Conservation (phyloP, 2,329 filamentous ascomycete species). For the Aureobasidium sp. region DNA sequence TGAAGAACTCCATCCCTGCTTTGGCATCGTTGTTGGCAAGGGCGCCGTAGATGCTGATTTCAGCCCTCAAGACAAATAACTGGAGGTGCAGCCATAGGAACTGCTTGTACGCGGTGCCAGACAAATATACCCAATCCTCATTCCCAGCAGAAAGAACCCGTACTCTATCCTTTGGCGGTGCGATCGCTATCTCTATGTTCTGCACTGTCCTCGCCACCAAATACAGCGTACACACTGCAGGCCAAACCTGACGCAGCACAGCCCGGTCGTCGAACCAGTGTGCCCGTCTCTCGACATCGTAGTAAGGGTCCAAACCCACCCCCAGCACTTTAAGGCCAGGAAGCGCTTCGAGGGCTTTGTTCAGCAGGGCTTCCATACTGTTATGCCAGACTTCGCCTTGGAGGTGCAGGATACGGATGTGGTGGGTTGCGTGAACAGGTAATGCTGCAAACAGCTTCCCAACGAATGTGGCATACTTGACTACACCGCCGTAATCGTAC, state of each 20-base stretch:
- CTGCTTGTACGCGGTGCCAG: background rate
- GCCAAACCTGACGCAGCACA: background rate
- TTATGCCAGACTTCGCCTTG: background rate
- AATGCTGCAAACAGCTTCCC: background rate
- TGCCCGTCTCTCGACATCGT: background rate
- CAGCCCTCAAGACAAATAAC: background rate
- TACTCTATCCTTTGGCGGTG: background rate
- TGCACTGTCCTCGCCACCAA: background rate
- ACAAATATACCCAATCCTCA: background rate
- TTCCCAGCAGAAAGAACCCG: background rate
- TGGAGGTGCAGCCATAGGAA: background rate
- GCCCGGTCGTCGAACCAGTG: background rate
- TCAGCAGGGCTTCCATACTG: background rate
- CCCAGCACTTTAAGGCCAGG: background rate
- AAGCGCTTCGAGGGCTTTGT: background rate
- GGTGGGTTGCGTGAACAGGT: background rate
- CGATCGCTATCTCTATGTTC: background rate
- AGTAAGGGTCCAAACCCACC: background rate
- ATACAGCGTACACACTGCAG: background rate
- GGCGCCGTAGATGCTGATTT: background rate
- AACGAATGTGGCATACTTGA: background rate
- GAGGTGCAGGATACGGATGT: background rate
- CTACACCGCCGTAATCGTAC: background rate
- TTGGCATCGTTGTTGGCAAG: background rate
- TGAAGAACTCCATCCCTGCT: background rate